Conservation (phyloP, 345 rosid species). For the Hypericum androsaemum region DNA sequence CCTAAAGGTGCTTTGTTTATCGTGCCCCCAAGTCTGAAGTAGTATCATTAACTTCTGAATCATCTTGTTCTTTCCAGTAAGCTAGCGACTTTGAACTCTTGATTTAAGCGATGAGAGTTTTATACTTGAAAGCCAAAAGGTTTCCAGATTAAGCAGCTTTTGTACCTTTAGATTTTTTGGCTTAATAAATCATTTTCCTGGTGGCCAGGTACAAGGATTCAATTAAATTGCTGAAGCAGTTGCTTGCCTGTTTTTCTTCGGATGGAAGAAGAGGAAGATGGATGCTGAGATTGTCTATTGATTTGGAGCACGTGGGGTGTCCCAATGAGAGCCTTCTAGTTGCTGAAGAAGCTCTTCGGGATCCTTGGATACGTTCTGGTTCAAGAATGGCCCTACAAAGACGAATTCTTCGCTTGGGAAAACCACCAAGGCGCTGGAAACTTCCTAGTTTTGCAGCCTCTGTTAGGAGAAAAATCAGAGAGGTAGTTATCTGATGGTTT, state of each 20-base stretch:
- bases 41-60: too few relatives aligned
- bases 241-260: constrained; percentile 49
- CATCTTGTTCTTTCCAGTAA: too few relatives aligned
- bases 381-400: constrained; percentile 71
- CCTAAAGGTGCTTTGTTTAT: too few relatives aligned
- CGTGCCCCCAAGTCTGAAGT: too few relatives aligned
- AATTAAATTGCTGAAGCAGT: constrained; percentile 37
- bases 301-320: constrained; percentile 71
- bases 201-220: constrained; percentile 59
- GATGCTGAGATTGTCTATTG: constrained; percentile 79
- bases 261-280: constrained; percentile 90
- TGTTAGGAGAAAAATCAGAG: constrained; percentile 48
- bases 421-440: constrained; percentile 99
- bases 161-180: too few relatives aligned
- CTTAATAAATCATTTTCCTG: constrained; percentile 14
- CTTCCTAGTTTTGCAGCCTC: constrained; percentile 51
- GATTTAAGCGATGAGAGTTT: too few relatives aligned
- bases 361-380: constrained; percentile 96
- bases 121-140: too few relatives aligned
- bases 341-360: constrained; percentile 70
- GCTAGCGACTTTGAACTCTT: too few relatives aligned
- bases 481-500: constrained; percentile 31
- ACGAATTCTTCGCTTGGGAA: constrained; percentile 70
- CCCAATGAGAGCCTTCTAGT: constrained; percentile 63
- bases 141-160: too few relatives aligned